A percentile compares a stretch with the other conserved stretches of the same genome.
phyloP scores from a whole-genome alignment of 2,329 filamentous ascomycete species.

The Exophiala alcalophila region DNA sequence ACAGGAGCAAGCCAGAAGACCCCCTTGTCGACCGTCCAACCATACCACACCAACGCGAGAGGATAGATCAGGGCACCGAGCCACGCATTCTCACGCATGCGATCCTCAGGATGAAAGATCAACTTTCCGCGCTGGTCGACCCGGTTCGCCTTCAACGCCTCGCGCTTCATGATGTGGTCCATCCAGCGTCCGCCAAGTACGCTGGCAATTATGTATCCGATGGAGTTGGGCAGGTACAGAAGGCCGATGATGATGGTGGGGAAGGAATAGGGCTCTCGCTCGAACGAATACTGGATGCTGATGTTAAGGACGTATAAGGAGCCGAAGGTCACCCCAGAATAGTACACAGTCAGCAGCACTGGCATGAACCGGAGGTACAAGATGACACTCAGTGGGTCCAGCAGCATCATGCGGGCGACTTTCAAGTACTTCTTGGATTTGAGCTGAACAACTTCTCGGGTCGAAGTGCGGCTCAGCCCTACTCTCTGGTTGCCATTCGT shows the following conservation, averaged over 20 bases:
- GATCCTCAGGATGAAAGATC: slow-evolving; percentile 71
- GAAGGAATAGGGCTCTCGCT: slow-evolving; percentile 64
- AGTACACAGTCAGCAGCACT: slow-evolving; percentile 69
- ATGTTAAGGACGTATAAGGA: slow-evolving; percentile 76
- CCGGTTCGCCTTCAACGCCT: slow-evolving; percentile 66
- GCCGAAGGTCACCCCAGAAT: slow-evolving; percentile 72
- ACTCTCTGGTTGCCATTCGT: slow-evolving; percentile 26
- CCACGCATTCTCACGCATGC: slow-evolving; percentile 80
- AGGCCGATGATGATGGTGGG: slow-evolving; percentile 67
- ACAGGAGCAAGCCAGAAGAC: slow-evolving; percentile 61
- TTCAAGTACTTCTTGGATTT: slow-evolving; percentile 55
- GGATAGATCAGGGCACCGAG: slow-evolving; percentile 70
- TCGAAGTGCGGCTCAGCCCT: slow-evolving; percentile 54
- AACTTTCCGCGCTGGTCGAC: slow-evolving; percentile 66
- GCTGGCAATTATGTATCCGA: slow-evolving; percentile 69
- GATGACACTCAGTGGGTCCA: slow-evolving; percentile 71
- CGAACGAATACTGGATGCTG: slow-evolving; percentile 69
- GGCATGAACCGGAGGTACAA: slow-evolving; percentile 71
- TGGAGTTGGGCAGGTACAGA: slow-evolving; percentile 70
- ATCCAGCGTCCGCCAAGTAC: slow-evolving; percentile 73
- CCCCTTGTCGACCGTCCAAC: slow-evolving; percentile 66
- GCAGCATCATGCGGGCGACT: slow-evolving; percentile 58
- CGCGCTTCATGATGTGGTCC: slow-evolving; percentile 74
- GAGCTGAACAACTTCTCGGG: slow-evolving; percentile 59
- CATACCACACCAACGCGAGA: slow-evolving; percentile 68